These are phyloP conservation scores for Globisporangium acanthophoron DNA, from an alignment of 352 stramenopile genomes.

Conservation along the genomic window DNA sequence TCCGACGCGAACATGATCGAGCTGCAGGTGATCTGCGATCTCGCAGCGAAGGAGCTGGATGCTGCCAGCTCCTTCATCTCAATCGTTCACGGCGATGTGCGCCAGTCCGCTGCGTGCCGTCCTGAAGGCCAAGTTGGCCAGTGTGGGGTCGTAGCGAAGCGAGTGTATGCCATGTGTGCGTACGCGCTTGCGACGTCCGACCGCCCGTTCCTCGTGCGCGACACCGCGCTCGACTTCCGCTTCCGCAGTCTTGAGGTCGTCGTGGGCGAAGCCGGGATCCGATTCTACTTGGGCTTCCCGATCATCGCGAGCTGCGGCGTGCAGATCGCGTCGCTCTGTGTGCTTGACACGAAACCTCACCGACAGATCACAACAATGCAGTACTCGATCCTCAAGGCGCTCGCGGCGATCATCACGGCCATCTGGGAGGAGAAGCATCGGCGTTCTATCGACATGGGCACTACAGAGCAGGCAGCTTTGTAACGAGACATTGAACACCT, in stretches of 20 bases:
- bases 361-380: conserved; percentile 60
- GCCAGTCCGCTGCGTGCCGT: conserved; percentile 18
- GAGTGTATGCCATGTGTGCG: conserved; percentile 30
- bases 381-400: conserved; percentile 43
- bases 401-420: conserved; percentile 20
- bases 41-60: conserved; percentile 49
- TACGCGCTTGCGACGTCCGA: conserved; percentile 23
- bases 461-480: too few species aligned
- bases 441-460: not conserved
- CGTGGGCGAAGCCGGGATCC: conserved; percentile 18
- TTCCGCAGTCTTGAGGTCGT: conserved; percentile 45
- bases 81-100: conserved; percentile 23
- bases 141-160: conserved; percentile 15
- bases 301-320: conserved; percentile 21
- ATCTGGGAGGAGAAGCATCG: conserved; percentile 11
- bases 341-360: conserved; percentile 34
- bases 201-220: conserved; percentile 39
- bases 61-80: conserved; percentile 27
- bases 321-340: conserved; percentile 33
- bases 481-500: too few species aligned
- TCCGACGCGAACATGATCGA: conserved; percentile 30
- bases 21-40: conserved; percentile 42
- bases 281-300: conserved; percentile 44
- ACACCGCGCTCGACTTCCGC: conserved; percentile 40
- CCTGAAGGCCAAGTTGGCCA: not conserved